Evolutionary conservation across 345 rosid genomes (phyloP).

Genomic region (Syzygium grande): DNA sequence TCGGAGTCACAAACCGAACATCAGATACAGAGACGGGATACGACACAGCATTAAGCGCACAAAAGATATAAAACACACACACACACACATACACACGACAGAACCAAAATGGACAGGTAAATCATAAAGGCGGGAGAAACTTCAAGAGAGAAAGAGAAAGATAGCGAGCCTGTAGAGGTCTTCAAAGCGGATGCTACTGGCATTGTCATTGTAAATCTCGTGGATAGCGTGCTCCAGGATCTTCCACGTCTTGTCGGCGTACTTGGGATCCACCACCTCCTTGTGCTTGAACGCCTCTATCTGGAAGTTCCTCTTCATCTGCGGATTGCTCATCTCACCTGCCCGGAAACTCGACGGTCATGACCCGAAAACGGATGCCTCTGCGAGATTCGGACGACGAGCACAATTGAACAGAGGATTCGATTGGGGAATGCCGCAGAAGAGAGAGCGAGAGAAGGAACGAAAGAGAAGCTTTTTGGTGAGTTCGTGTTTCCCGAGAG

Average conservation of each 20-base stretch:
- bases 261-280: conserved; percentile 89
- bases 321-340: conserved; percentile 47
- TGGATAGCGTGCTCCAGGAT: conserved; percentile 93
- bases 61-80: background rate
- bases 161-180: conserved; percentile 67
- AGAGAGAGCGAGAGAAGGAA: background rate
- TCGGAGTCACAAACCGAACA: background rate
- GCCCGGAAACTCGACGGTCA: background rate
- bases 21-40: background rate
- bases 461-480: background rate
- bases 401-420: background rate
- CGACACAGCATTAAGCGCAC: background rate
- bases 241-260: conserved; percentile 92
- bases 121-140: background rate
- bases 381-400: background rate
- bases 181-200: conserved; percentile 86
- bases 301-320: conserved; percentile 9
- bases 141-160: background rate
- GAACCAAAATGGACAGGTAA: background rate
- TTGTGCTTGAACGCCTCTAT: conserved; percentile 49
- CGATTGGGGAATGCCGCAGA: background rate
- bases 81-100: background rate
- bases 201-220: conserved; percentile 95
- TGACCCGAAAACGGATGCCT: background rate
- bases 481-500: background rate